Evolutionary conservation across 805 yeast genomes (phyloP).

Genomic region (Isabelozyma gotoi): DNA sequence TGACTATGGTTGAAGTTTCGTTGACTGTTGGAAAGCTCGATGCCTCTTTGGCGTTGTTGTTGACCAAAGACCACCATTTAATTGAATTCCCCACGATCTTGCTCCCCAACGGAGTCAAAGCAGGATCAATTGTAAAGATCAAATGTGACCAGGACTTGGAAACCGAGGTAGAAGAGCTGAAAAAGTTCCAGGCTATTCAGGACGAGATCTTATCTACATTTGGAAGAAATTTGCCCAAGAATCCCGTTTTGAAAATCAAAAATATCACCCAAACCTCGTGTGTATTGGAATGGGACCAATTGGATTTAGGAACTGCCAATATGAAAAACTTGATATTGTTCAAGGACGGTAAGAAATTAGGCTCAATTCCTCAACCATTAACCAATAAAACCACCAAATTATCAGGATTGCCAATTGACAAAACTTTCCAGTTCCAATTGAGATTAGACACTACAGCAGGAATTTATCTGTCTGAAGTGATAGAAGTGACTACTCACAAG

Average conservation of each 20-base stretch:
- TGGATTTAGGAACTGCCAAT: constrained; percentile 79
- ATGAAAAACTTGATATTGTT: constrained; percentile 74
- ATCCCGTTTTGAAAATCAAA: constrained; percentile 65
- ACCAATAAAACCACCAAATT: constrained; percentile 79
- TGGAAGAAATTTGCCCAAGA: constrained; percentile 69
- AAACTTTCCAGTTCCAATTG: constrained; percentile 75
- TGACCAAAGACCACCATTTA: constrained; percentile 89
- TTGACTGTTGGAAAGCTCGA: constrained; percentile 94
- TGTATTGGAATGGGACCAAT: constrained; percentile 90
- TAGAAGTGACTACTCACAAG: constrained; percentile 81
- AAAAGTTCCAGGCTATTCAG: constrained; percentile 64
- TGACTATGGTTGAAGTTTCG: constrained; percentile 78
- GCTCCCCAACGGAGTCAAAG: constrained; percentile 83
- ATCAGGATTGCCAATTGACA: constrained; percentile 88
- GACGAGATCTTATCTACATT: constrained; percentile 68
- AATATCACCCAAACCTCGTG: constrained; percentile 94
- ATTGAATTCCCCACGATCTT: constrained; percentile 96
- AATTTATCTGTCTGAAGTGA: constrained; percentile 61
- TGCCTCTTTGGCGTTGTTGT: constrained; percentile 86
- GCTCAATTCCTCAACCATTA: constrained; percentile 81
- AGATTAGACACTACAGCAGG: constrained; percentile 90
- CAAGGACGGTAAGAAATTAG: constrained; percentile 72
- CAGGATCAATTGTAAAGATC: constrained; percentile 89
- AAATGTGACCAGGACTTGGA: constrained; percentile 74
- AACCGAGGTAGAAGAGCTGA: constrained; percentile 60